Base-by-base conservation (phyloP, 139 green algal species). In the Bryopsis sp. region DNA sequence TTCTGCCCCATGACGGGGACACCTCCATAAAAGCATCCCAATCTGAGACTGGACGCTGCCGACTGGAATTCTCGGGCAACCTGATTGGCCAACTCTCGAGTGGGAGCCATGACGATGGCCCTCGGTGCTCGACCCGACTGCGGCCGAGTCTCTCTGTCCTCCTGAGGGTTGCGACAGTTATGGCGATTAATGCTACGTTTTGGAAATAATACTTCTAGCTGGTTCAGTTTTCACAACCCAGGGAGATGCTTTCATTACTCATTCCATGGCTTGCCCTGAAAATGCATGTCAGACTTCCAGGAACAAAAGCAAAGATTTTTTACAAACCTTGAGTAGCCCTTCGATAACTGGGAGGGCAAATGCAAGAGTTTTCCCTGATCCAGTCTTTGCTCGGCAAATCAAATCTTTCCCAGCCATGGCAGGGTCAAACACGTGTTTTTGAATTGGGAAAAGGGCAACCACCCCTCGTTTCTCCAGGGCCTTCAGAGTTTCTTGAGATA, bases 281-380 rank as follows among this genome's bases (percentile, higher is more conserved):
- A n/a, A 54, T 54, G 43, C 34, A 46, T 46, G 31, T 8, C 26
- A 35, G 26, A 15, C 34, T 33, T 64, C 8, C 26, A 64, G 29
- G 26, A 64, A 64, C 26, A 8, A 64, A 64, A 24, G 57, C 29
- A 64, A 15, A 8, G 34, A 22, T 46, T 64, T 15, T 11, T 26
- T 26, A 50, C 71, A 36, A 46, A 83, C 82, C 69, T 84, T 75
- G 22, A 96, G 62, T 24, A 97, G 74, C 39, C 77, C 85, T 80
- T 99, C 92, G 15, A 98, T 81, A 26, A 99, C 85, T 0, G 95
- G 95, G 50, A 99, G 81, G 5, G 95, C 85, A 83, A 99, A 99
- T 1, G 92, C 95, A 2, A 99, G 84, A 1, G 95, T 99, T 81
- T 99, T 99, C 60, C 95, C 94, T 8, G 83, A 93, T 35, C 95